Evolutionary conservation across 805 yeast genomes (phyloP).

Genomic region (Suhomyces sp.): DNA sequence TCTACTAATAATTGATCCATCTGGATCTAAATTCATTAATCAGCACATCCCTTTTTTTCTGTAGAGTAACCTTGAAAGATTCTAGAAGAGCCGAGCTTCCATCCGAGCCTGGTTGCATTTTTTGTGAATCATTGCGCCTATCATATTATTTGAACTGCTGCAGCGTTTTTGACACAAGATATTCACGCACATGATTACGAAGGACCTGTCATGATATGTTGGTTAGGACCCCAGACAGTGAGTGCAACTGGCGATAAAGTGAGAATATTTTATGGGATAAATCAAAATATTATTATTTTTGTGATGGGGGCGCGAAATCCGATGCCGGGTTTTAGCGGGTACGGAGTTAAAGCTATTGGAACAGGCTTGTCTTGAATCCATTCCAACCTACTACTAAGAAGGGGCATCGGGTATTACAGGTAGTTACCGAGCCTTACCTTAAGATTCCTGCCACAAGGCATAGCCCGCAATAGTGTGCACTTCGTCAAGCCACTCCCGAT

Average conservation of each 20-base stretch:
- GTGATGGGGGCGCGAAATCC: neutral
- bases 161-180: neutral
- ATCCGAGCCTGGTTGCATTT: neutral
- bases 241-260: neutral
- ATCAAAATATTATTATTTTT: neutral
- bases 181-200: neutral
- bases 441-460: neutral
- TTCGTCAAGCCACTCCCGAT: neutral
- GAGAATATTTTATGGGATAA: neutral
- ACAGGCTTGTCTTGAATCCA: neutral
- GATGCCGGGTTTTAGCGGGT: neutral
- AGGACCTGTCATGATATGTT: neutral
- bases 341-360: neutral
- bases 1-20: neutral
- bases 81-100: neutral
- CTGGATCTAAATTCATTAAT: neutral
- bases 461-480: neutral
- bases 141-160: neutral
- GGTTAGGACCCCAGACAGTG: neutral
- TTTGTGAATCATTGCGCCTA: neutral
- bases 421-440: neutral
- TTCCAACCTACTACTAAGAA: neutral
- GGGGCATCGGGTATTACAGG: neutral
- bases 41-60: neutral
- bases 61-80: neutral